Base-by-base conservation (phyloP, 78 protist species). In the Dictyostelium citrinum region DNA sequence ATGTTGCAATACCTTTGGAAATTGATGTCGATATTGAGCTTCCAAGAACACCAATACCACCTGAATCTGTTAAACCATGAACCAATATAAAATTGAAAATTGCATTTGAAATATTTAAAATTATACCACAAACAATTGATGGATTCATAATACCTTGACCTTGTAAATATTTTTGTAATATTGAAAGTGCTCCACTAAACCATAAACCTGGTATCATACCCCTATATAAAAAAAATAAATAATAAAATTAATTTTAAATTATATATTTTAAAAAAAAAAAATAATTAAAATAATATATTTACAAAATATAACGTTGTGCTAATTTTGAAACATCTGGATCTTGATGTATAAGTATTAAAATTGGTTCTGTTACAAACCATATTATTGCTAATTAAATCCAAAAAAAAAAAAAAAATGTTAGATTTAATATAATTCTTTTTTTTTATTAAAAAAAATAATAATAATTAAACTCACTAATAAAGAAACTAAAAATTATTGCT, bases 81-180 rank as follows among this genome's bases (percentile, higher is more conserved):
- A 88, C 93, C 12, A 88, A 78, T 31, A 88, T 41, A 78, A 35
- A 77, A 67, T 88, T 88, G 2, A 88, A 78, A 27, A 88, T 58
- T 9, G 72, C 86, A 88, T 88, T 88, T 11, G 72, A 39, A 37
- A 88, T 45, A 67, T 88, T 88, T n/a, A 88, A 79, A 67, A 88
- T 45, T 20, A 88, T 71, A 35, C 93, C 93, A 45, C 81, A 74
- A 46, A 78, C 72, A 45, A 88, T 88, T 9, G 86, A 64, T 51
- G 93, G 85, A 29, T 76, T 20, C 93, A 88, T 88, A 10, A 88
- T 78, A 49, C 93, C 93, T 67, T 64, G 76, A 60, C 80, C 93
- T 49, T 88, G 93, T 17, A 88, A 35, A 67, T 88, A 88, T 68
- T 88, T 88, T 39, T 88, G 81, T 22, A 88, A 72, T 31, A 88